Base-by-base conservation (phyloP, 2,329 filamentous ascomycete genomes). In the Alternaria postmessia region DNA sequence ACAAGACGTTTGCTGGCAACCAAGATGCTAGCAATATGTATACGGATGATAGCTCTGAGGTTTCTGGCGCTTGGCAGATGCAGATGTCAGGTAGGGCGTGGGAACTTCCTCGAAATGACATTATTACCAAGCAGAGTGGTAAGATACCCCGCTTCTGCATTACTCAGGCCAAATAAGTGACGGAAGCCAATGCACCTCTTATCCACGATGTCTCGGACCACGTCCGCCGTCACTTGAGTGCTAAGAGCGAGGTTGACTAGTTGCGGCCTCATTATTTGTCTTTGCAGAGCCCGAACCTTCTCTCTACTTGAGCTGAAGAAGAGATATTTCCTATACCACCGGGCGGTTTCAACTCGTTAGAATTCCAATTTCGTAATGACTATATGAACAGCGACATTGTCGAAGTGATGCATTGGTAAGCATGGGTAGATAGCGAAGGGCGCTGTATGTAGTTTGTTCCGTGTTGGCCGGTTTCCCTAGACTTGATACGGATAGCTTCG, bases 61-160 rank as follows among this genome's bases (percentile, higher is more conserved):
- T 44, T 26, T 42, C n/a, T n/a, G 28, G 36, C 9, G 39, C 43
- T 41, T 55, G 28, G 34, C 51, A 18, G 42, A 48, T 54, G 24
- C 51, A 38, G 44, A 36, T 41, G 32, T 49, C 22, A n/a, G n/a
- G 36, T 39, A 20, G 36, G 34, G 55, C 43, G 46, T 54, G 12
- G 56, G 14, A 16, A 48, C 32, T 5, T 54, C 46, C 43, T 57
- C 38, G 11, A 49, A 55, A n/a, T 26, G n/a, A 55, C 38, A 30
- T 38, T 22, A 22, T 26, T 30, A 43, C 24, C 26, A 49, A 48
- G 39, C 48, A 38, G 14, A 48, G 54, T 36, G 54, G 47, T 55
- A 56, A 28, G 22, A 55, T 62, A 66, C 54, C 62, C 64, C 64
- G 64, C 62, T 54, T 53, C 57, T 51, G 57, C 22, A 55, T 51